A percentile compares a stretch with the other conserved stretches of the same genome.
Evolutionary conservation across 371 early-diverging fungal genomes (phyloP).

Genomic region (Chytridium lagenaria): DNA sequence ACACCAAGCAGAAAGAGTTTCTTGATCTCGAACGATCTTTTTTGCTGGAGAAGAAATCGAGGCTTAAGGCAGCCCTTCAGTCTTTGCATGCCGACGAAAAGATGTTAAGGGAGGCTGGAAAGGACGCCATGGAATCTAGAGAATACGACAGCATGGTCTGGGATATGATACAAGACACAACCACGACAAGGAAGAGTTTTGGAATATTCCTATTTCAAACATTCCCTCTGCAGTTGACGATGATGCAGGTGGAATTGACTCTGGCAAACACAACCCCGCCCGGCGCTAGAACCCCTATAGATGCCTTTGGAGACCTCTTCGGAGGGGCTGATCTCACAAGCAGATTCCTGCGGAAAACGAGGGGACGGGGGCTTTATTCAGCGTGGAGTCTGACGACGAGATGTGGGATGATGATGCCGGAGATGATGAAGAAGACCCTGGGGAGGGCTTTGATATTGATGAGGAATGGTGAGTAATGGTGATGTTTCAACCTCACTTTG

Average conservation of each 20-base stretch:
- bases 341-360: too few relatives aligned
- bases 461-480: too few relatives aligned
- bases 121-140: neutral
- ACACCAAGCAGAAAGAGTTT: neutral
- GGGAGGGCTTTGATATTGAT: neutral
- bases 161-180: conserved; percentile 4
- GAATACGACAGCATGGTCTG: neutral
- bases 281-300: too few relatives aligned
- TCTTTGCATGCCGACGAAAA: neutral
- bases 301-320: too few relatives aligned
- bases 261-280: too few relatives aligned
- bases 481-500: too few relatives aligned
- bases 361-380: too few relatives aligned
- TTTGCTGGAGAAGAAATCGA: neutral
- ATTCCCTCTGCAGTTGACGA: too few relatives aligned
- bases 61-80: neutral
- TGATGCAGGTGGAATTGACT: too few relatives aligned
- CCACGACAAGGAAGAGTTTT: neutral
- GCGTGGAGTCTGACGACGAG: neutral
- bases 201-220: too few relatives aligned
- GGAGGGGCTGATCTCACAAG: too few relatives aligned
- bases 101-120: neutral
- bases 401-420: neutral
- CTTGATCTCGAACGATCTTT: neutral
- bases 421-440: too few relatives aligned